Conservation (phyloP, 805 yeast genomes). For the Hanseniaspora opuntiae region DNA sequence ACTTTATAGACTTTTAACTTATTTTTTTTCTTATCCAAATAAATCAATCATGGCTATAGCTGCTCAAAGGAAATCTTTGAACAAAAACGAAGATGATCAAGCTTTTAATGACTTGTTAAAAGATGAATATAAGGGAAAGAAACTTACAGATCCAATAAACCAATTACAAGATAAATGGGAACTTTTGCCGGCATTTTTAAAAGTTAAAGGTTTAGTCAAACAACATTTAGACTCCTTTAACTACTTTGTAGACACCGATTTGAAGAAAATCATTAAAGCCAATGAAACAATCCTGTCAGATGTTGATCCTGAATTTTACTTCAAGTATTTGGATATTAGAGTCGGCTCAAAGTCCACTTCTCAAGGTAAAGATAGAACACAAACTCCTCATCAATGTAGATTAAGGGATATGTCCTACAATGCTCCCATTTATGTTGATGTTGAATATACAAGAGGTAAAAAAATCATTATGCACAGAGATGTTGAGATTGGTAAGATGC, state of each 20-base stretch:
- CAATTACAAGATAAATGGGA: conserved; percentile 97
- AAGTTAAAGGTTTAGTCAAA: conserved; percentile 89
- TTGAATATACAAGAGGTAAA: conserved; percentile 89
- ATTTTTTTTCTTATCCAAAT: neutral
- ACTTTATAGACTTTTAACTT: no score
- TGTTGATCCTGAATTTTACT: conserved; percentile 92
- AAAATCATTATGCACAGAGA: conserved; percentile 81
- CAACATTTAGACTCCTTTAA: conserved; percentile 98
- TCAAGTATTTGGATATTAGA: conserved; percentile 83
- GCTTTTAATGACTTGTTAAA: conserved; percentile 63
- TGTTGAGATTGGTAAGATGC: conserved; percentile 94
- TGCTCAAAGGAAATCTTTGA: conserved; percentile 2
- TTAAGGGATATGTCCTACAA: conserved; percentile 85
- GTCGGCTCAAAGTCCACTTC: conserved; percentile 70
- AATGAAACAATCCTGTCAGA: conserved; percentile 80
- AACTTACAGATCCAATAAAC: conserved; percentile 70
- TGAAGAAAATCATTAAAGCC: conserved; percentile 83
- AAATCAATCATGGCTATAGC: conserved; percentile 1
- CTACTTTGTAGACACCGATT: conserved; percentile 84
- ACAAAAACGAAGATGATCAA: conserved; percentile 30
- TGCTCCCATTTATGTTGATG: conserved; percentile 92
- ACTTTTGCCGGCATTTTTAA: conserved; percentile 83
- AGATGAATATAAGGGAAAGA: conserved; percentile 76
- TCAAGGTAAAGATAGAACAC: conserved; percentile 40
- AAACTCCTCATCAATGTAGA: conserved; percentile 91